A percentile compares a stretch with the other conserved stretches of the same genome.
Conservation (phyloP, 2,329 filamentous ascomycete species). For the Curvularia sp. region DNA sequence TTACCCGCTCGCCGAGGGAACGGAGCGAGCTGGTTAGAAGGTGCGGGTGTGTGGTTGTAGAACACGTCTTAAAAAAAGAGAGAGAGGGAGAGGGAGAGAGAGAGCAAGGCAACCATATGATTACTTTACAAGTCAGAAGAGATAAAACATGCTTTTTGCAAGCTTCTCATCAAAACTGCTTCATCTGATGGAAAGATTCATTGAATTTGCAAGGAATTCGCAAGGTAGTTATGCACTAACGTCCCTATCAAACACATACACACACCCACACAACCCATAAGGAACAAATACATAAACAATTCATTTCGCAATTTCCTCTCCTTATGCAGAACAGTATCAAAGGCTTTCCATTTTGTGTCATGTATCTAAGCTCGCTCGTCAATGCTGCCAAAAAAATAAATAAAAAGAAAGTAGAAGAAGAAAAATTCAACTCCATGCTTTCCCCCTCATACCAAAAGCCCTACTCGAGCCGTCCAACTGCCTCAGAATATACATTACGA, state of each 20-base stretch:
- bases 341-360: slow-evolving; percentile 8
- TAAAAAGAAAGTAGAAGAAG: slow-evolving; percentile 3
- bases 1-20: too few relatives aligned
- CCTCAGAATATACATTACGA: slow-evolving; percentile 24
- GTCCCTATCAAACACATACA: background rate
- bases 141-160: too few relatives aligned
- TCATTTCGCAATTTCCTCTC: background rate
- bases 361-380: slow-evolving; percentile 8
- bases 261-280: background rate
- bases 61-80: too few relatives aligned
- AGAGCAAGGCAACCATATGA: too few relatives aligned
- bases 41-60: too few relatives aligned
- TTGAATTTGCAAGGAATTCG: background rate
- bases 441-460: background rate
- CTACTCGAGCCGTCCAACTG: slow-evolving; percentile 8
- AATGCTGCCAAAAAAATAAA: slow-evolving; percentile 1
- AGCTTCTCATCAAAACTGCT: background rate
- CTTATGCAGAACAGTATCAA: background rate
- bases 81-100: too few relatives aligned
- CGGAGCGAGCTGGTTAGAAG: too few relatives aligned
- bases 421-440: slow-evolving; percentile 1
- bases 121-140: too few relatives aligned
- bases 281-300: background rate
- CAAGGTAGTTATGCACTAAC: background rate
- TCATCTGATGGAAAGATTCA: too few relatives aligned